phyloP scores from a whole-genome alignment of 2,329 filamentous ascomycete species.

The Aspergillus hiratsukae region DNA sequence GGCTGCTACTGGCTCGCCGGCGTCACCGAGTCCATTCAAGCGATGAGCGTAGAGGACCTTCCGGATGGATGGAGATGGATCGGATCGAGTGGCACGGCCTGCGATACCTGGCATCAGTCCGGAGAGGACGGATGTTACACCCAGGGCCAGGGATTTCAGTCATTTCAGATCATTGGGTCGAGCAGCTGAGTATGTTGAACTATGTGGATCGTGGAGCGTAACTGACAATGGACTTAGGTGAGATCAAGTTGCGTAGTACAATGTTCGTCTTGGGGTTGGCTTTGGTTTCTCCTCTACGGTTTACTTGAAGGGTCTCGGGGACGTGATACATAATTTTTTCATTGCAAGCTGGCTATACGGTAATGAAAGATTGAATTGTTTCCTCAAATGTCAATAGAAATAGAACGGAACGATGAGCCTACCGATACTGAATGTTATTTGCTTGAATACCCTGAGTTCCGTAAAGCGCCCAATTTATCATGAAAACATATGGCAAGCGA shows the following conservation, averaged over 20 bases:
- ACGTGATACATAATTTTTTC: neutral
- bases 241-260: neutral
- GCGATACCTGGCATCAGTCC: neutral
- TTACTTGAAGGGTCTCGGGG: no score
- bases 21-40: neutral
- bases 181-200: neutral
- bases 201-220: neutral
- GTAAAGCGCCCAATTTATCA: neutral
- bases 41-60: neutral
- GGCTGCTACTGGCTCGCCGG: neutral
- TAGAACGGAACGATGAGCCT: neutral
- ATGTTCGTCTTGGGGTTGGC: neutral
- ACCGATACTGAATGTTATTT: neutral
- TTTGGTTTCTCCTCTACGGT: neutral
- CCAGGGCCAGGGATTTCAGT: conserved; percentile 1
- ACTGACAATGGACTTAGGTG: neutral
- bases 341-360: neutral
- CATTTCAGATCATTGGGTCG: neutral
- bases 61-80: neutral
- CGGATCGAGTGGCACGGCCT: neutral
- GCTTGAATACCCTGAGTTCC: neutral
- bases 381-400: neutral
- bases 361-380: neutral
- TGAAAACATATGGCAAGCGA: no score
- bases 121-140: neutral